Percentiles rank a stretch among this genome's conserved stretches.
Conservation (phyloP, 2,329 filamentous ascomycete genomes). For the Corniculantispora saksenae region DNA sequence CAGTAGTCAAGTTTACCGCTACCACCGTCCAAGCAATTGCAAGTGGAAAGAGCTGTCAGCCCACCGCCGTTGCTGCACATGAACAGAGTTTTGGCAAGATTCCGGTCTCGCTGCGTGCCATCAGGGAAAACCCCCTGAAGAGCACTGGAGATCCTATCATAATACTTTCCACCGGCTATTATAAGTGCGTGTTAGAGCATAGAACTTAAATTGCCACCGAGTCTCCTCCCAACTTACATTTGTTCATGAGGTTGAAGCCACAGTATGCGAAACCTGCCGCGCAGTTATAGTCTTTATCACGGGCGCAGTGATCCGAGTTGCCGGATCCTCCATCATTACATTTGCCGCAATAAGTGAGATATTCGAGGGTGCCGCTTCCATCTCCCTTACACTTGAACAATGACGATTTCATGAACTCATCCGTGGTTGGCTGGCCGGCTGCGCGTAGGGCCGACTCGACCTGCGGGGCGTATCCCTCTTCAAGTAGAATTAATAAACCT, state of each 20-base stretch:
- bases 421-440: not conserved
- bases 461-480: not conserved
- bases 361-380: not conserved
- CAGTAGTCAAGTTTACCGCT: not conserved
- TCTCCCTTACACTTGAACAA: not conserved
- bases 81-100: not conserved
- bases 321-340: not conserved
- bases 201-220: not conserved
- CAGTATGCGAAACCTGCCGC: not conserved
- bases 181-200: not conserved
- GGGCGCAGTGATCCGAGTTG: not conserved
- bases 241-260: not conserved
- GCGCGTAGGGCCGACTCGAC: not conserved
- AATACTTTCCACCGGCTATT: not conserved
- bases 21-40: not conserved
- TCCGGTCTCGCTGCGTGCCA: not conserved
- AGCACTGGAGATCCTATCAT: not conserved
- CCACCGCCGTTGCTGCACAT: not conserved
- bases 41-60: not conserved
- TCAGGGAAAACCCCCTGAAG: not conserved
- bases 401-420: not conserved
- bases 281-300: not conserved
- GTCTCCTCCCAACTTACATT: not conserved
- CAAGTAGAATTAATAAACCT: not conserved
- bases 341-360: not conserved